Percentiles rank a stretch among this genome's conserved stretches.
phyloP scores from a whole-genome alignment of 1,284 basidiomycete species.

The Leccinum glutinopallens region DNA sequence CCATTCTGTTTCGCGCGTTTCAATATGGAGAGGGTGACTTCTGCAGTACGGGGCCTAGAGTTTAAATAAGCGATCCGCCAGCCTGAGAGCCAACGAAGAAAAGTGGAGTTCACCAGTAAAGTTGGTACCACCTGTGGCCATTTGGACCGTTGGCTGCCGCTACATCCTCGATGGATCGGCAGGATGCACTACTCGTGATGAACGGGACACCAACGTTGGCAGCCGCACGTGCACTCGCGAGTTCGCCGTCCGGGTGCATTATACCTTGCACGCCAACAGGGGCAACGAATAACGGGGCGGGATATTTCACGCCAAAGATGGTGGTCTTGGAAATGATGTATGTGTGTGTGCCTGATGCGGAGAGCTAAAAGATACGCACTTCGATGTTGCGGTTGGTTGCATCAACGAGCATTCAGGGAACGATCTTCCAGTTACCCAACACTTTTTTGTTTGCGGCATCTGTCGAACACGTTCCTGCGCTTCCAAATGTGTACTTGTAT shows the following conservation, averaged over 20 bases:
- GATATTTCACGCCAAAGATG: conserved; percentile 51
- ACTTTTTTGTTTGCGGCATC: conserved; percentile 44
- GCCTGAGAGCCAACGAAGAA: background rate
- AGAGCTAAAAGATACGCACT: conserved; percentile 28
- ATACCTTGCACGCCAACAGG: conserved; percentile 64
- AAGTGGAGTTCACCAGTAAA: conserved; percentile 49
- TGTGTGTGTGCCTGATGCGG: background rate
- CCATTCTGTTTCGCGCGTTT: conserved; percentile 50
- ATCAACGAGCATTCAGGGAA: conserved; percentile 61
- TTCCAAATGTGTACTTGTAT: conserved; percentile 52
- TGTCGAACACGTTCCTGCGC: conserved; percentile 48
- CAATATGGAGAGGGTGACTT: conserved; percentile 50
- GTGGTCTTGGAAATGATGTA: conserved; percentile 37
- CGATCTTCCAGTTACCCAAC: conserved; percentile 50
- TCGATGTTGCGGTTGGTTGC: conserved; percentile 54
- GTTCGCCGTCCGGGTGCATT: conserved; percentile 56
- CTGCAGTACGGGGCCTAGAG: conserved; percentile 49
- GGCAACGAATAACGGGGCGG: conserved; percentile 52
- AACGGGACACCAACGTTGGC: conserved; percentile 53
- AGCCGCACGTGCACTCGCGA: conserved; percentile 56
- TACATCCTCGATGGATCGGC: conserved; percentile 57
- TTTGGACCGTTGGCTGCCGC: conserved; percentile 47
- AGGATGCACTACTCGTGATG: conserved; percentile 59
- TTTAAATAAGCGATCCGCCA: background rate
- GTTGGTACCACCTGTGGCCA: conserved; percentile 59